Evolutionary conservation across 2,329 filamentous ascomycete genomes (phyloP).

Genomic region (Aspergillus clavatus): DNA sequence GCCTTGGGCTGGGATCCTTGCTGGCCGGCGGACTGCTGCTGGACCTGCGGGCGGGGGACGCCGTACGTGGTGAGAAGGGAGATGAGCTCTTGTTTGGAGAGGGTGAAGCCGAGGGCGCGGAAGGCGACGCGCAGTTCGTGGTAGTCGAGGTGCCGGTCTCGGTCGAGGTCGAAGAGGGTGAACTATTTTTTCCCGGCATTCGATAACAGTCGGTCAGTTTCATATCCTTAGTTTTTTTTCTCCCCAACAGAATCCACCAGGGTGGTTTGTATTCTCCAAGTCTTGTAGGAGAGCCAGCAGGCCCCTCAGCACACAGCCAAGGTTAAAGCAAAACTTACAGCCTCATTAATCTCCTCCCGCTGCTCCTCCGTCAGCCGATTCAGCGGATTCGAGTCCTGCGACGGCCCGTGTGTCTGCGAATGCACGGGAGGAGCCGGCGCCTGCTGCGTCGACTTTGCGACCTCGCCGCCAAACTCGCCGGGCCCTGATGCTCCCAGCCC

Average conservation of each 20-base stretch:
- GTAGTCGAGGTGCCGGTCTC: slow-evolving; percentile 90
- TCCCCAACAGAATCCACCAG: too few species aligned
- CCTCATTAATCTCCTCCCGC: slow-evolving; percentile 87
- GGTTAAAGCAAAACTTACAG: slow-evolving; percentile 53
- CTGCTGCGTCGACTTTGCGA: slow-evolving; percentile 26
- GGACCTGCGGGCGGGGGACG: slow-evolving; percentile 59
- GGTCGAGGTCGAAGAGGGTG: slow-evolving; percentile 92
- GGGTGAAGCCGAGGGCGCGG: slow-evolving; percentile 89
- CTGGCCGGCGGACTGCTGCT: slow-evolving; percentile 27
- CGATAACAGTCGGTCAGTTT: too few species aligned
- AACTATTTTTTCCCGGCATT: too few species aligned
- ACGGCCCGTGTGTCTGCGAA: slow-evolving; percentile 41
- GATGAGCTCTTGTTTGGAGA: slow-evolving; percentile 80
- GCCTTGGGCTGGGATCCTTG: slow-evolving; percentile 38
- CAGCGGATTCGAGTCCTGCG: slow-evolving; percentile 46
- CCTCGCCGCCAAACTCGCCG: slow-evolving; percentile 26
- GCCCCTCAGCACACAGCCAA: too few species aligned
- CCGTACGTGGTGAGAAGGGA: slow-evolving; percentile 76
- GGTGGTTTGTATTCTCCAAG: too few species aligned
- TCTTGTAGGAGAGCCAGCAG: too few species aligned
- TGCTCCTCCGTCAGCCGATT: slow-evolving; percentile 75
- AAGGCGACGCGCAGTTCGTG: slow-evolving; percentile 97
- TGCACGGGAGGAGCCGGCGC: slow-evolving; percentile 33
- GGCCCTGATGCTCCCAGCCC: slow-evolving; percentile 26
- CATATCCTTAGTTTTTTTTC: too few species aligned